Evolutionary conservation across 495 filamentous ascomycete genomes (phyloP), one percentile per base, ranked within the genome.

Genomic region (Aspergillus steynii): DNA sequence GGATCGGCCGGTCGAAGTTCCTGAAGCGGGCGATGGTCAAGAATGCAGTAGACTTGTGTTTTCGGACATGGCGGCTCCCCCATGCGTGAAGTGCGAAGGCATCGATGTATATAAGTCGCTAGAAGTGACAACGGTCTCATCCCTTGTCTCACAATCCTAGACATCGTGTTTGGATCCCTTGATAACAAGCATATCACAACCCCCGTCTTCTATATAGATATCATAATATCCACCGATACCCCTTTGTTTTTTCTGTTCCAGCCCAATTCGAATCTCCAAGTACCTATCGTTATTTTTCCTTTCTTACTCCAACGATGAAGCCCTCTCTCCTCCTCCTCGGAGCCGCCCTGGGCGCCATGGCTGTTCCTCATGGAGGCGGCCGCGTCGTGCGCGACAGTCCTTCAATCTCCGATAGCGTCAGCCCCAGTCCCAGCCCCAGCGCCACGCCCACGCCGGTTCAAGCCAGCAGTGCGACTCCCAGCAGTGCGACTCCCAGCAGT

Each of bases 281-380:
- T 7, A 42, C 37, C 37, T 42, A 42, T 4, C 37, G 20, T 20
- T 20, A 20, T 20, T 42, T 37, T 8, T 37, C 9, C 34, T 8
- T 37, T 8, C 10, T 9, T 2, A 2, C 29, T 20, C 26, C 28
- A 5, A 60, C 47, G 29, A 65, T 65, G 63, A 65, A 65, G 56
- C 49, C 62, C 34, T 60, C 59, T 4, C 15, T 60, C 29, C 5
- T 56, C 52, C 56, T 62, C 37, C 48, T 65, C 4, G 9, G 27
- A 7, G 12, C 46, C 5, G 52, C 48, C 32, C 25, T 54, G 25
- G 29, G 27, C 29, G 54, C 62, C 49, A 49, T 60, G 15, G 58
- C 58, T n/a, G 28, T 59, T 29, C 52, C 54, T 10, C 46, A 31
- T 15, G 26, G 45, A 12, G 31, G 48, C 3, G 45, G 32, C 54